Evolutionary conservation across 305 asterid species (phyloP).

Genomic region (Stenogyne calaminthoides): DNA sequence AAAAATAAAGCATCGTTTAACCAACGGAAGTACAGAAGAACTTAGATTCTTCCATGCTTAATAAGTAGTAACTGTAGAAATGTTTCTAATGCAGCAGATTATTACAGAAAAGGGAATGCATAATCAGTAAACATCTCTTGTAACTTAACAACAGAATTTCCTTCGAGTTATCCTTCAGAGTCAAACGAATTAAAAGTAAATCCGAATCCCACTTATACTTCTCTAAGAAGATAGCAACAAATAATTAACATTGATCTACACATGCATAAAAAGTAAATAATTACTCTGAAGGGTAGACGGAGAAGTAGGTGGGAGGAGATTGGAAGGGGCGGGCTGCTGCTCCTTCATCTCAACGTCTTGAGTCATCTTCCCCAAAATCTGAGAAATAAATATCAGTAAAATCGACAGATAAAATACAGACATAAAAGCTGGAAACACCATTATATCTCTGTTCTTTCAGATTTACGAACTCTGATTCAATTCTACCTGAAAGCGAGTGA

Average conservation of each 20-base stretch:
- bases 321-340: slow-evolving; percentile 56
- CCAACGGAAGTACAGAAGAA: no score
- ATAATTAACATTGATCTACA: not conserved
- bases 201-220: not conserved
- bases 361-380: slow-evolving; percentile 60
- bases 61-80: not conserved
- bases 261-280: slow-evolving; percentile 18
- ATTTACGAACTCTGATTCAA: slow-evolving; percentile 17
- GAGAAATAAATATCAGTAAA: slow-evolving; percentile 35
- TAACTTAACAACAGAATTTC: not conserved
- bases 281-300: slow-evolving; percentile 64
- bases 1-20: not conserved
- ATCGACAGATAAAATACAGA: slow-evolving; percentile 31
- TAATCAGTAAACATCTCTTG: not conserved
- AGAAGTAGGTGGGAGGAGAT: slow-evolving; percentile 44
- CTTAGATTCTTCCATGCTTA: not conserved
- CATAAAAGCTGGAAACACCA: slow-evolving; percentile 34
- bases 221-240: not conserved
- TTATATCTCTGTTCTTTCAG: not conserved
- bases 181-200: not conserved
- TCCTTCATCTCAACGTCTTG: slow-evolving; percentile 91
- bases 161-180: not conserved
- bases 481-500: slow-evolving; percentile 29
- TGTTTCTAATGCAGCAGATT: not conserved
- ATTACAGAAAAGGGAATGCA: not conserved